Evolutionary conservation across 2,329 filamentous ascomycete species (phyloP).

Genomic region (Malbranchea cinnamomea): DNA sequence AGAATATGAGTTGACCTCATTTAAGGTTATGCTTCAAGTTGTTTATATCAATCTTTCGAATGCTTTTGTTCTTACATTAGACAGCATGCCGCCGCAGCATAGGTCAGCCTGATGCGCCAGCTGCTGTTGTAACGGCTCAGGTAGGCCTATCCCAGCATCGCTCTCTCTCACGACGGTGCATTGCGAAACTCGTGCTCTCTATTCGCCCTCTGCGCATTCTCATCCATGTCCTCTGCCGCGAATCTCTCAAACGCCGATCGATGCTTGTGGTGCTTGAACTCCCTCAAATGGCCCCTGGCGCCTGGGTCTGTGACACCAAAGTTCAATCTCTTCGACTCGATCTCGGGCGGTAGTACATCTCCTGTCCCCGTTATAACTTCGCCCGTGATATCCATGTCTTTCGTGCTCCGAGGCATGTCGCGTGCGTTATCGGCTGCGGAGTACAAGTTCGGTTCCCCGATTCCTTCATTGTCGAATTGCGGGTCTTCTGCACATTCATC

Average conservation of each 20-base stretch:
- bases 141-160: too few species aligned
- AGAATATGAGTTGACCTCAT: too few species aligned
- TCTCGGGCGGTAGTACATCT: conserved; percentile 21
- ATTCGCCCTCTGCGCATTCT: conserved; percentile 16
- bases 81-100: too few species aligned
- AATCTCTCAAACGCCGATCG: conserved; percentile 24
- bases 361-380: conserved; percentile 30
- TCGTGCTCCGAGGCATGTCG: conserved; percentile 28
- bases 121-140: too few species aligned
- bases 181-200: conserved; percentile 15
- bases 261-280: conserved; percentile 25
- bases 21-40: too few species aligned
- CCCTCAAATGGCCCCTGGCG: conserved; percentile 23
- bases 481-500: conserved; percentile 26
- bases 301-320: conserved; percentile 18
- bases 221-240: conserved; percentile 21
- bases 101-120: too few species aligned
- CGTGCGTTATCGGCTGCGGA: conserved; percentile 34
- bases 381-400: conserved; percentile 20
- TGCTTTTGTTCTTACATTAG: too few species aligned
- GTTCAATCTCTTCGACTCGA: conserved; percentile 26
- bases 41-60: too few species aligned
- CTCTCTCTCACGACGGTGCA: too few species aligned
- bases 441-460: conserved; percentile 22
- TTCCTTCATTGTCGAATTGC: conserved; percentile 20